phyloP scores from a whole-genome alignment of 2,329 filamentous ascomycete genomes.

The Didymella pomorum region DNA sequence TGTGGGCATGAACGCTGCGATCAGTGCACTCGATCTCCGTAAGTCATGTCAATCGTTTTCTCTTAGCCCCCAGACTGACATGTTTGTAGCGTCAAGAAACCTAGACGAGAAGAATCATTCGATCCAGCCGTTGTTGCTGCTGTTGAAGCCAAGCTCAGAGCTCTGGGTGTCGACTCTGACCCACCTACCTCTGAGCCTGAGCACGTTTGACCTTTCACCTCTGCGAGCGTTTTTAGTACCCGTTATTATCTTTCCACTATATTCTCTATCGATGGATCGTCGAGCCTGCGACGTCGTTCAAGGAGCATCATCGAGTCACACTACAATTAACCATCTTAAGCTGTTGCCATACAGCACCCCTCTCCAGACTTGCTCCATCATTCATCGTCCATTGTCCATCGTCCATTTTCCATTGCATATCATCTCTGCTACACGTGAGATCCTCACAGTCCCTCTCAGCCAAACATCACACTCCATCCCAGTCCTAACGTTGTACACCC shows the following conservation, averaged over 20 bases:
- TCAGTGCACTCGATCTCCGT: conserved; percentile 64
- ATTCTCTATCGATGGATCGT: not conserved
- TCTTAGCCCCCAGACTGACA: conserved; percentile 17
- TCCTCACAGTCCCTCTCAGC: not conserved
- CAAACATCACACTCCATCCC: not conserved
- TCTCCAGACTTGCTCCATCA: not conserved
- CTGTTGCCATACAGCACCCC: conserved; percentile 2
- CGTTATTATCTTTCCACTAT: conserved; percentile 3
- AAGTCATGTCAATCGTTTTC: conserved; percentile 30
- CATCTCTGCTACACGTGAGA: not conserved
- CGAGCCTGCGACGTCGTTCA: conserved; percentile 2
- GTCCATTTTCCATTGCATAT: not conserved
- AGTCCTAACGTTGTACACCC: conserved; percentile 1
- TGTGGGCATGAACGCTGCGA: conserved; percentile 69
- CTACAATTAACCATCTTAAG: conserved; percentile 8
- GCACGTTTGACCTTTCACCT: conserved; percentile 16
- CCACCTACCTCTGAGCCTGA: conserved; percentile 28
- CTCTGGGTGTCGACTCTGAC: conserved; percentile 40
- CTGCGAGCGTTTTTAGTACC: not conserved
- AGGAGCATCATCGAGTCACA: not conserved
- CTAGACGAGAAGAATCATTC: conserved; percentile 63
- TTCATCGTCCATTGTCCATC: not conserved
- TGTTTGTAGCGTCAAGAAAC: conserved; percentile 61
- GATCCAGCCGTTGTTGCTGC: conserved; percentile 67
- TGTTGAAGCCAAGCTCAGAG: conserved; percentile 63